phyloP scores from a whole-genome alignment of 225 moss, liverwort and hornwort genomes.

The Marchantia paleacea region DNA sequence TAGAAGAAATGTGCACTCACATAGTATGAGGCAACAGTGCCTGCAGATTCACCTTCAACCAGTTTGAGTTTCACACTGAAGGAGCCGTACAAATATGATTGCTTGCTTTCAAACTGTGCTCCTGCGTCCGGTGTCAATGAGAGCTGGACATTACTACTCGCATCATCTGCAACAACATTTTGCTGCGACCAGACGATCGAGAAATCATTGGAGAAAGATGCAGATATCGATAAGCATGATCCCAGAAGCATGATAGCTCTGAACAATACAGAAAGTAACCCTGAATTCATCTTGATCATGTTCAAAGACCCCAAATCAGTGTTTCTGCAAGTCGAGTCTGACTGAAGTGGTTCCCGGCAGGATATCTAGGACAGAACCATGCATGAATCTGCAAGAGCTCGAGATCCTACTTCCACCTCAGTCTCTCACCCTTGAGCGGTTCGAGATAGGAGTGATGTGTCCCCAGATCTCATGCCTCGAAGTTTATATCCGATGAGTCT shows the following conservation, averaged over 20 bases:
- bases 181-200: slow-evolving; percentile 20
- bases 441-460: too few relatives aligned
- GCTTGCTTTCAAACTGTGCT: slow-evolving; percentile 27
- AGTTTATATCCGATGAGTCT: too few relatives aligned
- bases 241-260: background rate
- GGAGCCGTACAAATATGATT: slow-evolving; percentile 24
- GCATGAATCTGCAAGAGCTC: too few relatives aligned
- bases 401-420: too few relatives aligned
- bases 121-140: slow-evolving; percentile 16
- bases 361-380: too few relatives aligned
- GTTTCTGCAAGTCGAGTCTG: too few relatives aligned
- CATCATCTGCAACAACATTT: slow-evolving; percentile 25
- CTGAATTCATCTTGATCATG: background rate
- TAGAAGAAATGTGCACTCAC: slow-evolving; percentile 17
- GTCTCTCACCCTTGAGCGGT: too few relatives aligned
- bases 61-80: slow-evolving; percentile 35
- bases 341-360: too few relatives aligned
- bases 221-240: background rate
- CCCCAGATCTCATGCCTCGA: too few relatives aligned
- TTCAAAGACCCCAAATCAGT: background rate
- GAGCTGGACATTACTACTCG: slow-evolving; percentile 15
- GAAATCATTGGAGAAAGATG: slow-evolving; percentile 21
- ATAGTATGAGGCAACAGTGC: slow-evolving; percentile 39
- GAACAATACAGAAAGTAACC: background rate
- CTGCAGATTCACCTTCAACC: slow-evolving; percentile 35